These are phyloP conservation scores for Zoysia japonica DNA, from an alignment of 176 grass and related monocot species.

Conservation along the genomic window DNA sequence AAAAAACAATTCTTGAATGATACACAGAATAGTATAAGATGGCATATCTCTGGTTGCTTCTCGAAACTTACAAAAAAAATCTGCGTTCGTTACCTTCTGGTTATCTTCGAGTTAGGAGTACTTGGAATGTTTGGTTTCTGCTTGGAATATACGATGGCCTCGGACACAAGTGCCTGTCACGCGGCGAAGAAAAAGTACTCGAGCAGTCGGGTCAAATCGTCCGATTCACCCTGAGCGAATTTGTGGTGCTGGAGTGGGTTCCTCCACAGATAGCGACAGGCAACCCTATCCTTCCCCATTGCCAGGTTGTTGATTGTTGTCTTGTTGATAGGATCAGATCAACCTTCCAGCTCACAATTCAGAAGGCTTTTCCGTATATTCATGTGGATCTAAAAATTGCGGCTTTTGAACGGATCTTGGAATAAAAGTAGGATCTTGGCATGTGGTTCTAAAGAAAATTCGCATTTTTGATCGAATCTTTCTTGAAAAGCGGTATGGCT, in stretches of 20 bases:
- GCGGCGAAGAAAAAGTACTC: not conserved
- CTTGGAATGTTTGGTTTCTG: not conserved
- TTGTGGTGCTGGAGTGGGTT: slow-evolving; percentile 11
- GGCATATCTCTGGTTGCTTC: not conserved
- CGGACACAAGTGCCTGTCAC: slow-evolving; percentile 16
- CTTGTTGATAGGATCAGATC: slow-evolving; percentile 6
- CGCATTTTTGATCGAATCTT: slow-evolving; percentile 12
- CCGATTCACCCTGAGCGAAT: slow-evolving; percentile 27
- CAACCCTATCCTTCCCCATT: not conserved
- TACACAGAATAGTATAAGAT: not conserved
- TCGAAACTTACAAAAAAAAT: too few relatives aligned
- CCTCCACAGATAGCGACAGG: slow-evolving; percentile 24
- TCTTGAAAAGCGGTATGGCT: not conserved
- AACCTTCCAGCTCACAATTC: slow-evolving; percentile 1
- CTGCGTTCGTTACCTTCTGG: not conserved
- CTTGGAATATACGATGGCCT: slow-evolving; percentile 27
- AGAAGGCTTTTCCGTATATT: not conserved
- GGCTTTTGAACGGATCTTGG: not conserved
- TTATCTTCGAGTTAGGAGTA: not conserved
- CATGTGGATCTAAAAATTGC: slow-evolving; percentile 14
- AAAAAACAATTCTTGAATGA: not conserved
- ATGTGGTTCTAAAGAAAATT: not conserved
- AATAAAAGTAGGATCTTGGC: not conserved
- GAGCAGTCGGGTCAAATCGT: slow-evolving; percentile 33
- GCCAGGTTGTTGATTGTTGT: not conserved